Evolutionary conservation across 306 rosid species (phyloP), one percentile per base, ranked within the genome.

Genomic region (Ochetophila trinervis): DNA sequence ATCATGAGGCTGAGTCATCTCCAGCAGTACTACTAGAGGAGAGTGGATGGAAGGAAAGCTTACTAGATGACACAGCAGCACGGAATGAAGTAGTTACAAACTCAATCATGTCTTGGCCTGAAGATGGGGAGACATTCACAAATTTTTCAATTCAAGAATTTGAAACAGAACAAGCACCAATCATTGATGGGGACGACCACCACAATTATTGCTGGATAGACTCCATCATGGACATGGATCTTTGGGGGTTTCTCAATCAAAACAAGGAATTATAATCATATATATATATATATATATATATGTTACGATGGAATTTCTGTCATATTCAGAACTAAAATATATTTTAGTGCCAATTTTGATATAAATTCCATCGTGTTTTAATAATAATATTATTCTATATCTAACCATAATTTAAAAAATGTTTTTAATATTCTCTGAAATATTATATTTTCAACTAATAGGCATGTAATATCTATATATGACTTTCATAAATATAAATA

Each of bases 51-150:
- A 49, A 40, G 75, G 49, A 69, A 13, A 62, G 21, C 27, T 16
- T 57, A 17, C 45, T 63, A 42, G 71, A 37, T 20, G 66, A 24
- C 57, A 20, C 37, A 63, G 57, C n/a, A n/a, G n/a, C 14, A 5
- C 3, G 40, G 53, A 35, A 53, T 34, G 50, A 59, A 32, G 21
- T 11, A 24, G 0, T 14, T 2, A 1, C 2, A 5, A 57, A 17
- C 40, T 22, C 40, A 5, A 16, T 23, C 2, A 27, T 4, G 18
- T n/a, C 8, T 14, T 12, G 1, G 0, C 5, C 11, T 30, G 2
- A 50, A 18, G 20, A 5, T 50, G 12, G 66, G 36, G 49, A 52
- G 51, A 3, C 24, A 23, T 5, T 18, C 13, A 10, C 56, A 40
- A 53, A 12, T 11, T 51, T 40, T 42, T 53, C 44, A 32, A 5